phyloP scores from a whole-genome alignment of 2,329 filamentous ascomycete genomes.

The Trichocomaceae sp. region DNA sequence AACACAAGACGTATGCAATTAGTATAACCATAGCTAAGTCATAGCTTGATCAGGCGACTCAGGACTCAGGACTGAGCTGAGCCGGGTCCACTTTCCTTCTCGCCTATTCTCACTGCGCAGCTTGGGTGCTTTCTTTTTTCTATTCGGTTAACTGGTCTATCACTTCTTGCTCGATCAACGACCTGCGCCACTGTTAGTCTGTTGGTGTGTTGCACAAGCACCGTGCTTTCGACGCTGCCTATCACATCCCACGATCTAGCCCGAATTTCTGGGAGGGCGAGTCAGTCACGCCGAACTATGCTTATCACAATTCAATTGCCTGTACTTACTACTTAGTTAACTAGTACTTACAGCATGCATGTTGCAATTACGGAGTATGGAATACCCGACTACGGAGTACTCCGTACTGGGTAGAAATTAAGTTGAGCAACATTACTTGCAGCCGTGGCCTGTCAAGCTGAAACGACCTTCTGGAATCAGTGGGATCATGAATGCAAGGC shows the following conservation, averaged over 20 bases:
- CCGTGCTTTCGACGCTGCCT: background rate
- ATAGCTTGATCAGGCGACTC: constrained; percentile 2
- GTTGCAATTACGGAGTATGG: too few species aligned
- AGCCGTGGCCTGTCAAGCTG: too few species aligned
- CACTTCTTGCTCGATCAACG: background rate
- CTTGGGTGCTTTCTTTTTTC: background rate
- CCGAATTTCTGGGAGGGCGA: background rate
- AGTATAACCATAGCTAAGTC: too few species aligned
- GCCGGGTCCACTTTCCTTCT: constrained; percentile 4
- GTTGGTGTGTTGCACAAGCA: background rate
- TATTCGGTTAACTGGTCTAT: too few species aligned
- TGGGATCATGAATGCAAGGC: too few species aligned
- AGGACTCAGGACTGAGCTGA: too few species aligned
- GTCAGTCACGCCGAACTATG: background rate
- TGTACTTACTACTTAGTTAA: too few species aligned
- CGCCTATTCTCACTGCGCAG: background rate
- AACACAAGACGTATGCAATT: too few species aligned
- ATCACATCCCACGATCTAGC: constrained; percentile 1
- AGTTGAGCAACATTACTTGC: background rate
- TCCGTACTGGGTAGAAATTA: background rate
- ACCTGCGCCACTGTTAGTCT: background rate
- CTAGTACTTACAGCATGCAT: background rate
- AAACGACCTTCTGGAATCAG: background rate
- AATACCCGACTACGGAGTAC: too few species aligned
- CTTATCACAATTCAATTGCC: background rate